phyloP scores from a whole-genome alignment of 768 basidiomycete genomes.

The Suillus clintonianus region DNA sequence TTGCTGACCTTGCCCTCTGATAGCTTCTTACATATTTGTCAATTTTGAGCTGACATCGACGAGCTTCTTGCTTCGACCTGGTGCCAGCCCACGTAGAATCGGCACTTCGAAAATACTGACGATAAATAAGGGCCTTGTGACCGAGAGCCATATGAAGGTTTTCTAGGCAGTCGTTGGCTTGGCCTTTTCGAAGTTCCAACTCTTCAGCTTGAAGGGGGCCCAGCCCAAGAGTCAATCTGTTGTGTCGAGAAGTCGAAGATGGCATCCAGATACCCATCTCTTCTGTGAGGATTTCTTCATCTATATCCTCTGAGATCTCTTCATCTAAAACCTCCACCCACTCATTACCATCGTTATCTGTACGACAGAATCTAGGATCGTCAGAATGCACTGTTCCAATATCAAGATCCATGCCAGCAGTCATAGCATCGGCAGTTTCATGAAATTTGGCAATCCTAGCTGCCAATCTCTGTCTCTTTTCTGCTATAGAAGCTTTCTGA shows the following conservation, averaged over 20 bases:
- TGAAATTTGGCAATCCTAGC: background rate
- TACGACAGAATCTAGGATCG: background rate
- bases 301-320: background rate
- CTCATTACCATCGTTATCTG: background rate
- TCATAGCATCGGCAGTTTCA: background rate
- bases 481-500: background rate
- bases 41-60: background rate
- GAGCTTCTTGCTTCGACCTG: conserved; percentile 5
- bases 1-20: background rate
- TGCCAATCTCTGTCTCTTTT: background rate
- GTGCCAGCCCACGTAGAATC: conserved; percentile 1
- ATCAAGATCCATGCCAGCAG: background rate
- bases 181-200: conserved; percentile 4
- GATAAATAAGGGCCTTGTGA: conserved; percentile 9
- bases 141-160: conserved; percentile 5
- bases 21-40: conserved; percentile 1
- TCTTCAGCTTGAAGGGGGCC: background rate
- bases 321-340: background rate
- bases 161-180: conserved; percentile 10
- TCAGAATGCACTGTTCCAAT: background rate
- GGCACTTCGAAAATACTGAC: conserved; percentile 4
- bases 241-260: background rate
- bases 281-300: background rate
- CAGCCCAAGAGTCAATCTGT: background rate
- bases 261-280: background rate